These are phyloP conservation scores for Davidsoniella neocaledoniae DNA, from an alignment of 2,329 filamentous ascomycete genomes.

Conservation along the genomic window DNA sequence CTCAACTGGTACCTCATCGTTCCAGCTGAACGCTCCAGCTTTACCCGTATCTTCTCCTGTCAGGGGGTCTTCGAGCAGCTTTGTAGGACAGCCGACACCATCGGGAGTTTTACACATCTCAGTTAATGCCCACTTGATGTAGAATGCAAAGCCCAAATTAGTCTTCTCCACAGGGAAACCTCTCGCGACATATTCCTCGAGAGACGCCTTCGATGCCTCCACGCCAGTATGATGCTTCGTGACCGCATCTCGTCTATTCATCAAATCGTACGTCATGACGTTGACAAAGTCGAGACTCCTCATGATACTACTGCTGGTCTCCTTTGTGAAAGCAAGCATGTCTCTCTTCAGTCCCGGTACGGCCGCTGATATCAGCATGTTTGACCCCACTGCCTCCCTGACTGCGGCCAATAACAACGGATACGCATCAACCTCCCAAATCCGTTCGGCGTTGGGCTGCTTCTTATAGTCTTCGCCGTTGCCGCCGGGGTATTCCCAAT, in stretches of 20 bases:
- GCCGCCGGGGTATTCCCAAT: conserved; percentile 50
- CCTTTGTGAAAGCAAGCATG: conserved; percentile 48
- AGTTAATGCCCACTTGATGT: conserved; percentile 48
- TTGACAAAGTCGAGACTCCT: conserved; percentile 49
- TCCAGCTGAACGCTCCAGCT: conserved; percentile 43
- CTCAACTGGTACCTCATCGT: conserved; percentile 35
- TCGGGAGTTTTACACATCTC: conserved; percentile 24
- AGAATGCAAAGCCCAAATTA: conserved; percentile 50
- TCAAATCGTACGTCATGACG: conserved; percentile 51
- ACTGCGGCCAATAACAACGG: conserved; percentile 43
- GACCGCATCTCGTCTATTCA: conserved; percentile 48
- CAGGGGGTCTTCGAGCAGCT: conserved; percentile 37
- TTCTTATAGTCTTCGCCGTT: conserved; percentile 56
- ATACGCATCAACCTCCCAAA: conserved; percentile 45
- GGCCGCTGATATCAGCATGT: conserved; percentile 49
- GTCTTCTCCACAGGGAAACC: conserved; percentile 35
- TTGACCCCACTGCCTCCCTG: conserved; percentile 35
- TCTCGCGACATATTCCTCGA: conserved; percentile 42
- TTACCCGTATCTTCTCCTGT: conserved; percentile 41
- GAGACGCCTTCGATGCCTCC: conserved; percentile 31
- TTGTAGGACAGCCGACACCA: conserved; percentile 35
- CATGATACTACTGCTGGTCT: conserved; percentile 41
- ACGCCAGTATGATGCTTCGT: conserved; percentile 53
- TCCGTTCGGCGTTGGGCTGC: conserved; percentile 41
- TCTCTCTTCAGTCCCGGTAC: conserved; percentile 48